Evolutionary conservation across 2,329 filamentous ascomycete species (phyloP).

Genomic region (Cadophora luteo-olivacea): DNA sequence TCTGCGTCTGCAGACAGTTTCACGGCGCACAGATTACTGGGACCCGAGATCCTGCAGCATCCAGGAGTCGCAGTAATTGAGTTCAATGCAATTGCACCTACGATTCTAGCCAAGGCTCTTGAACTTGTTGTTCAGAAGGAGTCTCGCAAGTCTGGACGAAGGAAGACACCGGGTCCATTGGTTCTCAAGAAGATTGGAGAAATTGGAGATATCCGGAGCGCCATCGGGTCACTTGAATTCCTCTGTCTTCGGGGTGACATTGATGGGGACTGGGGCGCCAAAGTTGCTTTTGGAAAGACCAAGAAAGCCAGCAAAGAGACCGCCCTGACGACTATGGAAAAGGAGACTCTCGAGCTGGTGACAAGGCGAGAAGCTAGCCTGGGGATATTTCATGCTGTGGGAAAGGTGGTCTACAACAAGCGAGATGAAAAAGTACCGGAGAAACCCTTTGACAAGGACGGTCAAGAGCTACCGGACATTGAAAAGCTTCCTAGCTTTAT

Average conservation of each 20-base stretch:
- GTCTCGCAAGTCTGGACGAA: slow-evolving; percentile 76
- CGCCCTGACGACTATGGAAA: slow-evolving; percentile 75
- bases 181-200: slow-evolving; percentile 83
- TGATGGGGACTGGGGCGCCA: slow-evolving; percentile 77
- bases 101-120: slow-evolving; percentile 83
- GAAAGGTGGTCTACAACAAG: slow-evolving; percentile 97
- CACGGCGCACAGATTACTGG: slow-evolving; percentile 88
- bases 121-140: slow-evolving; percentile 86
- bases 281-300: slow-evolving; percentile 69
- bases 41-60: slow-evolving; percentile 84
- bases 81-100: slow-evolving; percentile 91
- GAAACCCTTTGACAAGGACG: slow-evolving; percentile 44
- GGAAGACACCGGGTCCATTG: slow-evolving; percentile 76
- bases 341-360: slow-evolving; percentile 79
- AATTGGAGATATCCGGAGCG: slow-evolving; percentile 89
- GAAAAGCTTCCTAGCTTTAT: slow-evolving; percentile 68
- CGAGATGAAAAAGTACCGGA: slow-evolving; percentile 63
- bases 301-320: slow-evolving; percentile 67
- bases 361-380: slow-evolving; percentile 88
- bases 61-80: slow-evolving; percentile 81
- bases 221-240: slow-evolving; percentile 91
- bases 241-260: slow-evolving; percentile 83
- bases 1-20: slow-evolving; percentile 89
- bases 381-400: slow-evolving; percentile 95
- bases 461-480: slow-evolving; percentile 41